Evolutionary conservation across 805 yeast genomes (phyloP).

Genomic region (Metschnikowia cerradonensis): DNA sequence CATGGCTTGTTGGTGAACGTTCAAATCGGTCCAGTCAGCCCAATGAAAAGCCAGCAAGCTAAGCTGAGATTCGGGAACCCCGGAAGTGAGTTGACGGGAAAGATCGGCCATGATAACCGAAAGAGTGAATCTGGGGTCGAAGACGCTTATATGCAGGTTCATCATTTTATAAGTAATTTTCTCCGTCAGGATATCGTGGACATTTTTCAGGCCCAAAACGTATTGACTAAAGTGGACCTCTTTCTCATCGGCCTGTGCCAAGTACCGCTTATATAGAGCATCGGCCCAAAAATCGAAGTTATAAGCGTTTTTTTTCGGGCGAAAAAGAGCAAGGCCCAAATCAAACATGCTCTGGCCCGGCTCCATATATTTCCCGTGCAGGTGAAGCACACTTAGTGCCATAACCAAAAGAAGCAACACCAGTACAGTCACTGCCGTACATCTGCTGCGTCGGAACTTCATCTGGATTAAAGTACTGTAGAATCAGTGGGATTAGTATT

Average conservation of each 20-base stretch:
- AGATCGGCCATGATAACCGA: constrained; percentile 14
- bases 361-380: not conserved
- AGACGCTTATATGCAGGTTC: constrained; percentile 9
- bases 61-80: not conserved
- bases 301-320: constrained; percentile 1
- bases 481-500: too few relatives aligned
- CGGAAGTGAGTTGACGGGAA: constrained; percentile 13
- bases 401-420: constrained; percentile 4
- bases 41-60: constrained; percentile 15
- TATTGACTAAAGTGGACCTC: not conserved
- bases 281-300: constrained; percentile 12
- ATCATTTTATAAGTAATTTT: not conserved
- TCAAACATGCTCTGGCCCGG: not conserved
- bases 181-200: not conserved
- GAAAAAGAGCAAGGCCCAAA: not conserved
- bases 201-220: not conserved
- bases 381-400: not conserved
- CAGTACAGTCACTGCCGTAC: constrained; percentile 2
- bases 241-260: not conserved
- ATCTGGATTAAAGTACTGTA: not conserved
- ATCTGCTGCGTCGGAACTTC: constrained; percentile 12
- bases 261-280: constrained; percentile 1
- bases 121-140: constrained; percentile 22
- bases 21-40: constrained; percentile 19
- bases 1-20: constrained; percentile 7